Evolutionary conservation across 2,329 filamentous ascomycete genomes (phyloP).

Genomic region (Niveomyces coronatus): DNA sequence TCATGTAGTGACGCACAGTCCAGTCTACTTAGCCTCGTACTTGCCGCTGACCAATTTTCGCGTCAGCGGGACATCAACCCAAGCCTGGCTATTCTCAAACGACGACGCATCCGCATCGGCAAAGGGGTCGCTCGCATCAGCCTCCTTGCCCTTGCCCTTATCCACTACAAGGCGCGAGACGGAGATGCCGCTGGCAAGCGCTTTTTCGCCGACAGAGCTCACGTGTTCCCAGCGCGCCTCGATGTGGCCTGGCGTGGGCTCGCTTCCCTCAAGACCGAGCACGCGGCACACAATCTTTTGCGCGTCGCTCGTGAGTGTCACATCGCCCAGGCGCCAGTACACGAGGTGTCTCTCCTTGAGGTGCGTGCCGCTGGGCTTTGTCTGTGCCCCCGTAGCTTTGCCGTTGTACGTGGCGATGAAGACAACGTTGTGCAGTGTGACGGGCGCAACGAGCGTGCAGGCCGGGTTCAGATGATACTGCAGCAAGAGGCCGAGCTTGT

Average conservation of each 20-base stretch:
- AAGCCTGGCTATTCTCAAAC: constrained; percentile 31
- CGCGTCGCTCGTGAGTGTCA: constrained; percentile 55
- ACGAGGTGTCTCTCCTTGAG: constrained; percentile 65
- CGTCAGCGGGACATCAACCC: constrained; percentile 56
- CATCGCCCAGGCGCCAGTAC: constrained; percentile 70
- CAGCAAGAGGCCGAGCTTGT: constrained; percentile 77
- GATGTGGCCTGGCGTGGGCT: constrained; percentile 62
- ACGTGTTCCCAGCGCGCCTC: constrained; percentile 72
- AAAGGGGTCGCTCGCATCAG: constrained; percentile 53
- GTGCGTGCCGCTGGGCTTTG: constrained; percentile 71
- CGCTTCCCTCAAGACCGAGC: constrained; percentile 56
- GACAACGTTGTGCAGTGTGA: constrained; percentile 58
- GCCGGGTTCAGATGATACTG: constrained; percentile 75
- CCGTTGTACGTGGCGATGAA: constrained; percentile 64
- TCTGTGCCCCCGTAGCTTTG: constrained; percentile 57
- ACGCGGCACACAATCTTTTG: constrained; percentile 80
- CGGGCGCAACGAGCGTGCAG: constrained; percentile 34
- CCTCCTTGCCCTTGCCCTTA: constrained; percentile 43
- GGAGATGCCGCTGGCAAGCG: constrained; percentile 48
- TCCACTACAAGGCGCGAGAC: constrained; percentile 39
- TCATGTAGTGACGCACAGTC: too few species aligned
- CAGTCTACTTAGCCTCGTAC: constrained; percentile 46
- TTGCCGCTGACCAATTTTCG: constrained; percentile 65
- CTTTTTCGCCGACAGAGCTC: constrained; percentile 31
- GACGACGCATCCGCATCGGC: constrained; percentile 36